Evolutionary conservation across 2,329 filamentous ascomycete species (phyloP), one percentile per base, ranked within the genome.

Genomic region (Stemphylium beticola): DNA sequence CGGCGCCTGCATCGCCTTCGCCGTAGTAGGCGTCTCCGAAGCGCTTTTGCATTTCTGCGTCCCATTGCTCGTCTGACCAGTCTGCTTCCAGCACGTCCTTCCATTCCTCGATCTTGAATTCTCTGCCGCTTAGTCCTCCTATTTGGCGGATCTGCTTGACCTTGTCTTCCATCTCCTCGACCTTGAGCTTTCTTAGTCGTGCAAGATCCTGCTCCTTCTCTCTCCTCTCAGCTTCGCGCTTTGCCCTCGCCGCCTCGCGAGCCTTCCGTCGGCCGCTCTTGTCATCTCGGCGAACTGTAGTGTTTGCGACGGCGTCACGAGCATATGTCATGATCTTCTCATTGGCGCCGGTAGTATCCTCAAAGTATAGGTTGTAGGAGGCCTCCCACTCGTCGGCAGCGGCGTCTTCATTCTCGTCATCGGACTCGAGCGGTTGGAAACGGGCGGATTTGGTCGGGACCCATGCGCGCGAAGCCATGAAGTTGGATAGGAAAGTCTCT

Each of bases 281-380:
- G 47, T 95, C 92, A 54, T 97, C 92, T 58, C 93, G 85, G 44
- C 95, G 86, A 20, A 96, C 93, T 0, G 93, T 95, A 62, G 90
- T 89, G 59, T 89, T 87, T 34, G 88, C 88, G 33, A 90, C 88
- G 15, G 92, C 83, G 72, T 96, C 92, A 85, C 93, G 89, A 51
- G 93, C 89, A 77, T 97, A 96, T 5, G 93, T 92, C 68, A 89
- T 87, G 29, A 99, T 81, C 44, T 90, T 87, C 76, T 96, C 92
- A 71, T 97, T 97, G 66, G 91, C 87, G 71, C 91, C 92, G 55
- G 84, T 84, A 0, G 95, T 92, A 67, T 98, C 91, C 74, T 99
- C 95, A 69, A 99, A 99, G 31, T 95, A 89, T 77, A 97, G 79
- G 78, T 99, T 99, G 79, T 96, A 99, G 4, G 93, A 93, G 61